These are phyloP conservation scores for Arthrobotrys pseudoclavata DNA, from an alignment of 2,329 filamentous ascomycete genomes.

Conservation along the genomic window DNA sequence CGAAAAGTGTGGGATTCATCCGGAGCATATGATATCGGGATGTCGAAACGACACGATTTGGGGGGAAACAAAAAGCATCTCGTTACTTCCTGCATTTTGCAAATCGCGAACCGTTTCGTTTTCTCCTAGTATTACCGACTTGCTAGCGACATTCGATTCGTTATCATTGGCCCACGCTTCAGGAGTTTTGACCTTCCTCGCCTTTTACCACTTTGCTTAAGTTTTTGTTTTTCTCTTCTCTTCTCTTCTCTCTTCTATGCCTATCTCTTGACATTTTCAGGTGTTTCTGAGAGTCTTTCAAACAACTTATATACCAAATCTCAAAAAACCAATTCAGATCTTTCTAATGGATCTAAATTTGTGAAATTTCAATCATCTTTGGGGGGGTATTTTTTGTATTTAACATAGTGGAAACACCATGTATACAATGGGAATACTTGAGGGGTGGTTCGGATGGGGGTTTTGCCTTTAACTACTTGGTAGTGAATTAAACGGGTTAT, in stretches of 20 bases:
- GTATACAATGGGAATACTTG: constrained; percentile 37
- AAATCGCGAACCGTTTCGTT: constrained; percentile 6
- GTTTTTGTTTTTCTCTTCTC: constrained; percentile 2
- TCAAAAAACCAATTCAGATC: not conserved
- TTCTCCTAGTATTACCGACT: not conserved
- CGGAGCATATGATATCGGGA: constrained; percentile 29
- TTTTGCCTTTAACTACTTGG: not conserved
- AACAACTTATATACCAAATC: constrained; percentile 2
- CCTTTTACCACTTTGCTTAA: constrained; percentile 1
- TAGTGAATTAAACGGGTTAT: constrained; percentile 21
- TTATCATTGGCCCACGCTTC: constrained; percentile 2
- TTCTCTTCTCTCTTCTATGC: not conserved
- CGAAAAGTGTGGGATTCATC: constrained; percentile 26
- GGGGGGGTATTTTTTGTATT: constrained; percentile 3
- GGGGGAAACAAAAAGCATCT: not conserved
- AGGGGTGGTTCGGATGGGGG: constrained; percentile 1
- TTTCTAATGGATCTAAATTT: not conserved
- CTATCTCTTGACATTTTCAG: constrained; percentile 35
- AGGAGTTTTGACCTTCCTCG: constrained; percentile 10
- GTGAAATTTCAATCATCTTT: not conserved
- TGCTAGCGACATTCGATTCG: not conserved
- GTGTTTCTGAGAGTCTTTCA: constrained; percentile 41
- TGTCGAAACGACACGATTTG: constrained; percentile 4
- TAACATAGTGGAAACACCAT: constrained; percentile 16
- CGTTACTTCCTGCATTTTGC: constrained; percentile 22